These are phyloP conservation scores for Puccinia coronata DNA, from an alignment of 1,284 basidiomycete genomes.

Conservation along the genomic window DNA sequence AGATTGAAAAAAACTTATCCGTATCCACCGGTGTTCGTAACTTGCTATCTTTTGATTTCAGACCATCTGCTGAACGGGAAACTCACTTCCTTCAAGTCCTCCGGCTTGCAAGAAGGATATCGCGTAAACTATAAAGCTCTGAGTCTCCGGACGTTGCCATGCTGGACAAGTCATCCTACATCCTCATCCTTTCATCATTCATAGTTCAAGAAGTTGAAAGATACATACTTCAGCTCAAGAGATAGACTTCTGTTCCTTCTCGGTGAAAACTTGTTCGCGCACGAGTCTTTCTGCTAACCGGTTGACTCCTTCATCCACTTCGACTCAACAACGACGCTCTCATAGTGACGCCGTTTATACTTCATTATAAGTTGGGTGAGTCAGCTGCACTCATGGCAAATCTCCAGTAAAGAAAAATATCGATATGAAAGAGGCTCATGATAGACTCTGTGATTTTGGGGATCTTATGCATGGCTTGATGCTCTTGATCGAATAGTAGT, in stretches of 20 bases:
- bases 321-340: not conserved
- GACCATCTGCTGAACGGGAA: not conserved
- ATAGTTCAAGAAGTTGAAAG: conserved; percentile 16
- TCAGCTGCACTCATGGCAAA: not conserved
- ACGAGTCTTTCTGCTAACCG: not conserved
- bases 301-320: not conserved
- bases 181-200: not conserved
- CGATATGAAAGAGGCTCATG: not conserved
- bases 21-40: not conserved
- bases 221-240: not conserved
- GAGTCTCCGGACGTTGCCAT: not conserved
- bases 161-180: conserved; percentile 16
- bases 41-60: conserved; percentile 4
- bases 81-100: not conserved
- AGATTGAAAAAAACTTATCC: not conserved
- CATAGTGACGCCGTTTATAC: not conserved
- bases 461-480: not conserved
- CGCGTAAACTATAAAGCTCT: conserved; percentile 1
- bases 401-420: not conserved
- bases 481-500: not conserved
- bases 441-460: not conserved
- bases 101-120: not conserved
- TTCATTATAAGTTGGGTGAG: not conserved
- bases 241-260: conserved; percentile 1
- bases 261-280: not conserved